Evolutionary conservation across 208 protist genomes (phyloP).

Genomic region (Trypanosoma theileri): DNA sequence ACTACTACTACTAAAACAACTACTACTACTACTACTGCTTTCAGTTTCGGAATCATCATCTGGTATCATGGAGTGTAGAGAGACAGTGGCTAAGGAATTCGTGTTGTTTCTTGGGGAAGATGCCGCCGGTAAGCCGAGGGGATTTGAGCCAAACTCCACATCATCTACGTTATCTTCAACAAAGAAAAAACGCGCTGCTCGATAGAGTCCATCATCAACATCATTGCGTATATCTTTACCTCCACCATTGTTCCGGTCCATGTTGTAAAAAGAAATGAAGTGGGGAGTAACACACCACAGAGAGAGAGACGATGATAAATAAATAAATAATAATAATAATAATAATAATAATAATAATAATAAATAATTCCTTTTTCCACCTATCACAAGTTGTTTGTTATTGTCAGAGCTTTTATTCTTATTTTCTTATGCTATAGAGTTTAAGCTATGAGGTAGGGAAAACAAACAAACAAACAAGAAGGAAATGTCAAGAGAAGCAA

Average conservation of each 20-base stretch:
- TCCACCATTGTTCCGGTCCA: background rate
- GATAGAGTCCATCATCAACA: background rate
- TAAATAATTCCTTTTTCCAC: no score
- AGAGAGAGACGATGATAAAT: no score
- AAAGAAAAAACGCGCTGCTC: background rate
- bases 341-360: no score
- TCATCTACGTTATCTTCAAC: background rate
- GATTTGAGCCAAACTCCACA: slow-evolving; percentile 2
- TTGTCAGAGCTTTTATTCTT: no score
- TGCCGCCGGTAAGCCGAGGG: background rate
- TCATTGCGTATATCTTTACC: background rate
- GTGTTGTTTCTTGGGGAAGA: background rate
- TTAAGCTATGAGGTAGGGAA: no score
- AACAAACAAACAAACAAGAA: no score
- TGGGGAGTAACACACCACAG: no score
- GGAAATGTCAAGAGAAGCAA: no score
- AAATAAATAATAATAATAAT: no score
- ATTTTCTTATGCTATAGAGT: no score
- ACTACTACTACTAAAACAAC: background rate
- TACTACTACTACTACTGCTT: slow-evolving; percentile 5
- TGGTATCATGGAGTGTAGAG: slow-evolving; percentile 6
- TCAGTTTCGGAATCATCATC: slow-evolving; percentile 15
- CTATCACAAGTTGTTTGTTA: no score
- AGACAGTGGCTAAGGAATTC: background rate
- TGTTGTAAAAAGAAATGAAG: background rate